Base-by-base conservation (phyloP, 2,329 filamentous ascomycete species). In the Phyllosticta citrichinensis region DNA sequence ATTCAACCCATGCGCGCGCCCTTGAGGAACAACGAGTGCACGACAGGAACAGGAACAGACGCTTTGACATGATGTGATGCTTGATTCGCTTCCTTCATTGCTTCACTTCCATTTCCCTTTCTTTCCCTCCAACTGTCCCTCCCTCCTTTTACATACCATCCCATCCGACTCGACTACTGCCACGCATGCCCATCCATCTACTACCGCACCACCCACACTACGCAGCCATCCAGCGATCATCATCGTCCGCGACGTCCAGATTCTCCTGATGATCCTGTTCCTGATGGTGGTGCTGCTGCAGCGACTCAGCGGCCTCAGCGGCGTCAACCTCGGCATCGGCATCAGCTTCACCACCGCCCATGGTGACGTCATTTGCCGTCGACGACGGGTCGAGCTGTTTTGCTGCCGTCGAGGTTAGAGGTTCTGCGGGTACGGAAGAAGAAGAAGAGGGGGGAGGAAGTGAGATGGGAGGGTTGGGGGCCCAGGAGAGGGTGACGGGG, bases 401-500 rank as follows among this genome's bases (percentile, higher is more conserved):
- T 24, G 55, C 27, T 30, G 27, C 27, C 9, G 27, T 10, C 5
- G 27, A 6, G 27, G 6, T 5, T 30, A 10, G 22, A 22, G 22
- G 3, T 22, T 22, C 27, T 30, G 27, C 27, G 40, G 40, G 17
- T n/a, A 14, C 14, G 14, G 40, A n/a, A n/a, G 17, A 8, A n/a
- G 40, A n/a, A 4, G 40, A 14, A 30, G 27, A 10, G 27, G 27
- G 1, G 27, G 40, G 17, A 6, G 17, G 20, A 11, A 50, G n/a
- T 3, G 33, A 12, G 3, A 55, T n/a, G 27, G 63, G 59, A 11
- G 60, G 35, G 35, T 73, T 73, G 9, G 69, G 65, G n/a, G 81
- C 79, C 89, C 89, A 93, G 0, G 81, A 72, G 50, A 89, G 71
- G 60, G 89, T 85, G 12, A 91, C 77, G 54, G 81, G 81, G 52